Evolutionary conservation across 2,329 filamentous ascomycete genomes (phyloP).

Genomic region (Exserohilum rostratum): DNA sequence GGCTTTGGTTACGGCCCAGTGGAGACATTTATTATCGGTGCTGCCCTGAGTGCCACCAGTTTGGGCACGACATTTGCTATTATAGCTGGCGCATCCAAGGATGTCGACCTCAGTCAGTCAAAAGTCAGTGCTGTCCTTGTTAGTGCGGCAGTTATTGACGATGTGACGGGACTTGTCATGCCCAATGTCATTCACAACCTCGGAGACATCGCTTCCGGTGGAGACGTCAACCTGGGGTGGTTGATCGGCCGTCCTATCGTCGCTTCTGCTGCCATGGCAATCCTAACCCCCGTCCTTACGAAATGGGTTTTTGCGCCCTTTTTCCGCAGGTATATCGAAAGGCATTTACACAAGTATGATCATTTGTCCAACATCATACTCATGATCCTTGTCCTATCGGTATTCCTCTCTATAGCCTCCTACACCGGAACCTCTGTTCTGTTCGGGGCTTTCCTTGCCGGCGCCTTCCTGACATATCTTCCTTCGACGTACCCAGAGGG

Average conservation of each 20-base stretch:
- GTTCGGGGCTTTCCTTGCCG: constrained; percentile 41
- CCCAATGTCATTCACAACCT: constrained; percentile 41
- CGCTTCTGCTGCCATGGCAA: constrained; percentile 27
- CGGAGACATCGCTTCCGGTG: constrained; percentile 20
- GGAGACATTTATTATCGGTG: constrained; percentile 39
- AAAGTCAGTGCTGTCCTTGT: constrained; percentile 54
- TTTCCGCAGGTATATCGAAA: constrained; percentile 25
- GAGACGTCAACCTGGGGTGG: constrained; percentile 25
- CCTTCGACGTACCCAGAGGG: constrained; percentile 27
- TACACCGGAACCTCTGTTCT: constrained; percentile 39
- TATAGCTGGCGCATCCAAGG: constrained; percentile 39
- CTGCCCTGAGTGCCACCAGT: constrained; percentile 34
- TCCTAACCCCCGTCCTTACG: constrained; percentile 31
- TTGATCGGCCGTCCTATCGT: constrained; percentile 37
- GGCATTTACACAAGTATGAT: constrained; percentile 28
- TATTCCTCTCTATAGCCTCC: constrained; percentile 37
- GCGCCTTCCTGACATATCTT: constrained; percentile 36
- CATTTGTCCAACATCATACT: constrained; percentile 34
- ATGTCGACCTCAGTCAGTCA: constrained; percentile 52
- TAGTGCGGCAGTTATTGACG: constrained; percentile 56
- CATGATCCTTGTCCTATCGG: constrained; percentile 36
- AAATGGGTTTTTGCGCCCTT: constrained; percentile 48
- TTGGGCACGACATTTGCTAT: constrained; percentile 46
- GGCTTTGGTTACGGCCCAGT: constrained; percentile 51
- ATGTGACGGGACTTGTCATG: constrained; percentile 55